These are phyloP conservation scores for Debaryomyces coudertii DNA, from an alignment of 1,139 yeast genomes.

Conservation along the genomic window DNA sequence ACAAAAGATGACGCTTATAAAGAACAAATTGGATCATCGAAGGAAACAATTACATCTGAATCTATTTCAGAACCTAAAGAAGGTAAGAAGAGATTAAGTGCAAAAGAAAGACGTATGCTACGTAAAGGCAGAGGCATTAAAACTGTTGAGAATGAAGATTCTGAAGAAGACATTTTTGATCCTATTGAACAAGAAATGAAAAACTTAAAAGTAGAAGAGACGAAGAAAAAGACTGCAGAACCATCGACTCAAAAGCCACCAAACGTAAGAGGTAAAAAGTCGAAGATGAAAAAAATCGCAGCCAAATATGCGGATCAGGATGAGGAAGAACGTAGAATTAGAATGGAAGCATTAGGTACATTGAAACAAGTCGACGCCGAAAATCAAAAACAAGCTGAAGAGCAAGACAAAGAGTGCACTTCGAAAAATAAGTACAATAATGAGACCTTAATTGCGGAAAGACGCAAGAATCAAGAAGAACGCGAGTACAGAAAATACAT, in stretches of 20 bases:
- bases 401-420: constrained; percentile 30
- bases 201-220: constrained; percentile 14
- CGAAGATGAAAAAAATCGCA: constrained; percentile 80
- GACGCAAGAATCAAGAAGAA: constrained; percentile 53
- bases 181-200: constrained; percentile 18
- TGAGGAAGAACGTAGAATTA: constrained; percentile 75
- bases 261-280: constrained; percentile 78
- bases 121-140: constrained; percentile 11
- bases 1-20: no score
- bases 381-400: constrained; percentile 25
- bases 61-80: constrained; percentile 5
- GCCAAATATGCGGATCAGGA: constrained; percentile 89
- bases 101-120: constrained; percentile 13
- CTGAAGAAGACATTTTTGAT: constrained; percentile 17
- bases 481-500: constrained; percentile 53
- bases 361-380: constrained; percentile 63
- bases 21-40: constrained; percentile 14
- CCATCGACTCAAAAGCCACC: constrained; percentile 24
- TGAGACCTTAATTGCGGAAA: constrained; percentile 34
- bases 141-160: constrained; percentile 2
- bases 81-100: constrained; percentile 13
- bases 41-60: constrained; percentile 6
- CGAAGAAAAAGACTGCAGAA: constrained; percentile 12
- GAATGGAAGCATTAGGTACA: constrained; percentile 85
- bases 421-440: constrained; percentile 28